Conservation (phyloP, 148 eudicot genomes). For the Arbutus unedo region DNA sequence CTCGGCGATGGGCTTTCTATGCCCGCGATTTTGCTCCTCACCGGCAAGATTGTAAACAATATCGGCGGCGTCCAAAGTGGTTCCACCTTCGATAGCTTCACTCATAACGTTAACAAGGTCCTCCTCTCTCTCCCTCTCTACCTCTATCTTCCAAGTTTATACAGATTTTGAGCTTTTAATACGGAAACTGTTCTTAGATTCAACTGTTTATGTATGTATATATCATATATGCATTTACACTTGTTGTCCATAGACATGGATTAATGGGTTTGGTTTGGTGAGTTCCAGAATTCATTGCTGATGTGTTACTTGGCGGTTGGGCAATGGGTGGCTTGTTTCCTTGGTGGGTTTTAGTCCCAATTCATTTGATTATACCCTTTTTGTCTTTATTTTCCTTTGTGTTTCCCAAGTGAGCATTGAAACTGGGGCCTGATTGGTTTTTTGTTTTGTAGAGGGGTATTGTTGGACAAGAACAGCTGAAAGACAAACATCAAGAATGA, state of each 20-base stretch:
- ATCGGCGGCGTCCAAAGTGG: conserved; percentile 36
- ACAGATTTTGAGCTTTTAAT: too few species aligned
- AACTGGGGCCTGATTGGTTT: background rate
- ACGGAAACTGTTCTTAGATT: too few species aligned
- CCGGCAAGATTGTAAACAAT: conserved; percentile 63
- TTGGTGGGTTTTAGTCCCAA: conserved; percentile 44
- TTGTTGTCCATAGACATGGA: background rate
- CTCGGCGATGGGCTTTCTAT: conserved; percentile 68
- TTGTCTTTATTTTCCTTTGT: background rate
- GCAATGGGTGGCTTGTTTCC: conserved; percentile 68
- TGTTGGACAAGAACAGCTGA: conserved; percentile 87
- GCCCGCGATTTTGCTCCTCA: conserved; percentile 45
- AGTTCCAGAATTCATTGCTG: conserved; percentile 55
- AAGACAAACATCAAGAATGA: conserved; percentile 72
- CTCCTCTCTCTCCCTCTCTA: conserved; percentile 14
- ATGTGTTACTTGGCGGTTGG: conserved; percentile 60
- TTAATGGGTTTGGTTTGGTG: conserved; percentile 5
- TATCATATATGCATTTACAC: background rate
- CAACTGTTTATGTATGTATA: background rate
- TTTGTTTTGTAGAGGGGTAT: conserved; percentile 52
- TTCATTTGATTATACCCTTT: background rate
- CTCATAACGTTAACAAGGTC: conserved; percentile 57
- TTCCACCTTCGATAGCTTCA: conserved; percentile 22
- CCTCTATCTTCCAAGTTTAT: too few species aligned
- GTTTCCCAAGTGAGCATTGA: background rate